Evolutionary conservation across 2,329 filamentous ascomycete genomes (phyloP), one percentile per base, ranked within the genome.

Genomic region (Trichoderma gracile): DNA sequence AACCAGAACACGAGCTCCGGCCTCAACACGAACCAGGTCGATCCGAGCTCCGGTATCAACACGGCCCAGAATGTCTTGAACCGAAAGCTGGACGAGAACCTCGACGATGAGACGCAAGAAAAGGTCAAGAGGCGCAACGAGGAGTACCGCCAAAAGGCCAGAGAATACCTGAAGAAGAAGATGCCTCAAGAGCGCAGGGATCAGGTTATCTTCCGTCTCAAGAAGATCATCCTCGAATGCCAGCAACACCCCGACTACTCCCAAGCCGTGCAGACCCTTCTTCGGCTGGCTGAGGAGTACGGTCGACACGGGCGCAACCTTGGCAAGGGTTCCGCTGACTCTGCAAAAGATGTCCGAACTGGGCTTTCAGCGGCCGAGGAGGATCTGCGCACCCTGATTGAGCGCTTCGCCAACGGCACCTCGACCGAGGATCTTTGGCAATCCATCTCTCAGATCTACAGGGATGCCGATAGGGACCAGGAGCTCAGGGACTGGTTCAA

Each of bases 181-280:
- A 84, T 99, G 78, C 93, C 95, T 1, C 81, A 94, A 78, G 93
- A 98, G 77, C 92, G 95, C 66, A 92, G 93, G 66, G 93, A 98
- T 8, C 93, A 97, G 81, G 89, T 89, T 63, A 89, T 97, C 71
- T 97, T 88, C 85, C 91, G 95, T 43, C 79, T 99, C 69, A 99
- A 87, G 87, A 98, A 98, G 86, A 96, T 98, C 90, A 81, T 99
- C 45, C 88, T 97, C 52, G 95, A 99, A 78, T 93, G 96, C 71
- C 95, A 99, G 79, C 91, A 94, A 64, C 95, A 98, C 74, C 86
- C 91, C 65, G 94, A 99, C 72, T 99, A 98, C 78, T 88, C 93
- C 70, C 85, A 90, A 76, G 95, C 95, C n/a, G 89, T 99, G 68
- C 87, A 93, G 71, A 96, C 94, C 3, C 82, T 99, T 6, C 84